Base-by-base conservation (phyloP, 2,329 filamentous ascomycete species). In the Fusarium sp. region DNA sequence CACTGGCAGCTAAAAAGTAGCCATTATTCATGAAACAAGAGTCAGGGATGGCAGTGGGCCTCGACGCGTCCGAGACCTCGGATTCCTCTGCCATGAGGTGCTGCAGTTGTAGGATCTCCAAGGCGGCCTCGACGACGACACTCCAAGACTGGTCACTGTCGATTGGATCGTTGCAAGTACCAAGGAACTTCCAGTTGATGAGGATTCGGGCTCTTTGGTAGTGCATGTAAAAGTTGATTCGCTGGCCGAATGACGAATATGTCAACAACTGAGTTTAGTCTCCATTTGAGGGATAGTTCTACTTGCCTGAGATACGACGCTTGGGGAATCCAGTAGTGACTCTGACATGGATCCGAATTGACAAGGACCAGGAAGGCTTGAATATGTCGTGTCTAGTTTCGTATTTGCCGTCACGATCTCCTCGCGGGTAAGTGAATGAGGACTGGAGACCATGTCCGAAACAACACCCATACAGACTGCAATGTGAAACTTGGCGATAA, bases 171-270 rank as follows among this genome's bases (percentile, higher is more conserved):
- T 49, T n/a, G 14, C 8, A 49, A 10, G 44, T 29, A 27, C 44
- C 16, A 11, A 49, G 44, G 11, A 12, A 49, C 44, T 49, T 49
- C 44, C 44, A 49, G 44, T 49, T 49, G 2, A 49, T n/a, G 2
- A 49, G 24, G 9, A 29, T 49, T 27, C 22, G 17, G 1, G 44
- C 44, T 49, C 44, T 49, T 5, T 49, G 44, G 5, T 29, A 49
- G 1, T 49, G 14, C 44, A 49, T 49, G 10, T 49, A n/a, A 49
- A 29, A 49, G 22, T 49, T 49, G 2, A 49, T 27, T 1, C 44
- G 2, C 44, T 49, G 9, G 0, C 2, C 5, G 1, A 5, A 11
- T 3, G 22, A 49, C 2, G 2, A 7, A 11, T 0, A 29, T 49
- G 9, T 49, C 5, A 49, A 2, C 9, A 29, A 3, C 1, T 27